Evolutionary conservation across 192 early-diverging fungal species (phyloP).

Genomic region (Entomortierella parvispora): DNA sequence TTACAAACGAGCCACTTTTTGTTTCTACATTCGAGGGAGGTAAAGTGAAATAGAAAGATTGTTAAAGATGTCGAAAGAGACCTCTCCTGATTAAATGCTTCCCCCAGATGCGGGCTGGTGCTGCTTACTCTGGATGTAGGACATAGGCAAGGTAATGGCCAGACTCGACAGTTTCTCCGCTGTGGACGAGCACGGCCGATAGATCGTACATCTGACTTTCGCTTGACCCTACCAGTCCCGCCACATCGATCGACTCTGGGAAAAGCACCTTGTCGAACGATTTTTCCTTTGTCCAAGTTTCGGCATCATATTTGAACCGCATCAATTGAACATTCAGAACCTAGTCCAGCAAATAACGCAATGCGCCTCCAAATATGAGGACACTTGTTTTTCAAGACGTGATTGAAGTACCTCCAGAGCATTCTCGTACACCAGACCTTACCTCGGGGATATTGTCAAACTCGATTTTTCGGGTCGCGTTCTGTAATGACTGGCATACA

Average conservation of each 20-base stretch:
- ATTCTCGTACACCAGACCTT: too few species aligned
- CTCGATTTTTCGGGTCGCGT: constrained; percentile 41
- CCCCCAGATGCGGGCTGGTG: too few species aligned
- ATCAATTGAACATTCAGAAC: constrained; percentile 53
- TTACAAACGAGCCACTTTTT: constrained; percentile 53
- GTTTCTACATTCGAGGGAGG: constrained; percentile 10
- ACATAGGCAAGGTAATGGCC: constrained; percentile 55
- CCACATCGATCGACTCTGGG: constrained; percentile 40
- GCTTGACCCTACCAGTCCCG: constrained; percentile 14
- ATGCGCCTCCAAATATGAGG: too few species aligned
- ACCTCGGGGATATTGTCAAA: constrained; percentile 40
- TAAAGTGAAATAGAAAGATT: too few species aligned
- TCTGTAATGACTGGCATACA: constrained; percentile 36
- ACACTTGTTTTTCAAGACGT: too few species aligned
- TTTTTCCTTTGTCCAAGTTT: constrained; percentile 49
- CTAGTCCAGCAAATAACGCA: constrained; percentile 4
- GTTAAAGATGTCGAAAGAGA: too few species aligned
- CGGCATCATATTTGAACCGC: constrained; percentile 50
- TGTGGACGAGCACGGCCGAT: constrained; percentile 51
- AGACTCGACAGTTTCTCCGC: constrained; percentile 52
- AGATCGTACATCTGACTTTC: constrained; percentile 33
- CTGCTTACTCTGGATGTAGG: constrained; percentile 28
- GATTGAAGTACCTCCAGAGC: background rate
- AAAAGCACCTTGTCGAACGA: constrained; percentile 45
- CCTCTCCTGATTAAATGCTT: too few species aligned